phyloP scores from a whole-genome alignment of 805 yeast genomes.

The Wickerhamiella slavikovae region DNA sequence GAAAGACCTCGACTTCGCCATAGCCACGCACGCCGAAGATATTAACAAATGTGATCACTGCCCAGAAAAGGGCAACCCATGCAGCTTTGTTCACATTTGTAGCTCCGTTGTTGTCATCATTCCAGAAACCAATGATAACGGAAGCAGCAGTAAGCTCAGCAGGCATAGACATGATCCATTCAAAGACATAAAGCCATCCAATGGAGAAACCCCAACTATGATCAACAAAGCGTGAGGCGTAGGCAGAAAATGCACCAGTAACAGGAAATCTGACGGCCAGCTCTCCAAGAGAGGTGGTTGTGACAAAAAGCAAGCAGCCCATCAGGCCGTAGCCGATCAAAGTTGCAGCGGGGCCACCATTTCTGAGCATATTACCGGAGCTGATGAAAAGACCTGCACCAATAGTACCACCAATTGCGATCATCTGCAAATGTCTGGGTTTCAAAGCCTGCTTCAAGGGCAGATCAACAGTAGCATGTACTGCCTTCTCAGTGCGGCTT shows the following conservation, averaged over 20 bases:
- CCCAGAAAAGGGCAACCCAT: constrained; percentile 29
- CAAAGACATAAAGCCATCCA: constrained; percentile 43
- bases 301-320: constrained; percentile 36
- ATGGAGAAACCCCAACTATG: constrained; percentile 43
- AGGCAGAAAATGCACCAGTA: constrained; percentile 35
- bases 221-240: constrained; percentile 35
- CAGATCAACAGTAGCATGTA: too few relatives aligned
- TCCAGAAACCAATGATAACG: constrained; percentile 30
- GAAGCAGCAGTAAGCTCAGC: constrained; percentile 39
- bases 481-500: too few relatives aligned
- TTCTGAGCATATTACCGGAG: constrained; percentile 24
- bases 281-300: constrained; percentile 41
- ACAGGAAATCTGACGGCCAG: constrained; percentile 41
- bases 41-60: constrained; percentile 24
- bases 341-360: constrained; percentile 31
- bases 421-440: constrained; percentile 26
- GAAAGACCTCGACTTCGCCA: constrained; percentile 41
- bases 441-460: constrained; percentile 20
- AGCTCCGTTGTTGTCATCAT: constrained; percentile 36
- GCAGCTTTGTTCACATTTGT: constrained; percentile 25
- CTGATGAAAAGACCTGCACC: constrained; percentile 45
- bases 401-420: constrained; percentile 59
- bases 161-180: constrained; percentile 37
- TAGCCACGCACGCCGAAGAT: constrained; percentile 31
- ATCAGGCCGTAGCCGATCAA: constrained; percentile 25